Evolutionary conservation across 73 alveolate genomes (phyloP).

Genomic region (Paramecium sexaurelia): DNA sequence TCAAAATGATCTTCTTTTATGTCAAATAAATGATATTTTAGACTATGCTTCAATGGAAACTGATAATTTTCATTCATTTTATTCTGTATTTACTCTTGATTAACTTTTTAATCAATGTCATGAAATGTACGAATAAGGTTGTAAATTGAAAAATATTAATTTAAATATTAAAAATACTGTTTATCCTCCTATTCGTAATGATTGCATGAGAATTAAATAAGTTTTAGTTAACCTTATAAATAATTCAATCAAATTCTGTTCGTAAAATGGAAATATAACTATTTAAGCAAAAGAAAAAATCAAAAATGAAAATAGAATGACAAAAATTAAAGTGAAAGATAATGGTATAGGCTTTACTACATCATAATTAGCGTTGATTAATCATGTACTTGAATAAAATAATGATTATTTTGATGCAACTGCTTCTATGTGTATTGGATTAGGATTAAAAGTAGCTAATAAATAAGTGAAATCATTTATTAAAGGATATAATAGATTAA

Average conservation of each 20-base stretch:
- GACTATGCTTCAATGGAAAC: slow-evolving; percentile 45
- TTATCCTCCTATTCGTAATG: not conserved
- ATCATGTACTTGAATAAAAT: not conserved
- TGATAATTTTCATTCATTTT: not conserved
- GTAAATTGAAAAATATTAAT: not conserved
- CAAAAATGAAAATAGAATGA: not conserved
- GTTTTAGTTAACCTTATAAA: slow-evolving; percentile 20
- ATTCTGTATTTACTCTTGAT: not conserved
- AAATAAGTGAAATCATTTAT: not conserved
- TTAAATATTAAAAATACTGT: not conserved
- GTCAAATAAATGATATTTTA: slow-evolving; percentile 27
- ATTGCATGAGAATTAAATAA: not conserved
- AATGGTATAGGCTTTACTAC: not conserved
- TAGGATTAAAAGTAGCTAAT: slow-evolving; percentile 47
- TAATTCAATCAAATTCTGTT: slow-evolving; percentile 22
- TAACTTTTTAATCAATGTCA: not conserved
- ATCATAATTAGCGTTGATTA: not conserved
- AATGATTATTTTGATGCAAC: slow-evolving; percentile 6
- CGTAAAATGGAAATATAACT: not conserved
- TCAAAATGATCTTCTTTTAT: not conserved
- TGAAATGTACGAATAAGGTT: slow-evolving; percentile 3
- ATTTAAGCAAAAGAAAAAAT: not conserved
- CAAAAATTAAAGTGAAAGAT: not conserved
- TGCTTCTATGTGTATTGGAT: slow-evolving; percentile 20
- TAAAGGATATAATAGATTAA: not conserved